Evolutionary conservation across 768 basidiomycete genomes (phyloP).

Genomic region (Xerocomus brunneocitrinus): DNA sequence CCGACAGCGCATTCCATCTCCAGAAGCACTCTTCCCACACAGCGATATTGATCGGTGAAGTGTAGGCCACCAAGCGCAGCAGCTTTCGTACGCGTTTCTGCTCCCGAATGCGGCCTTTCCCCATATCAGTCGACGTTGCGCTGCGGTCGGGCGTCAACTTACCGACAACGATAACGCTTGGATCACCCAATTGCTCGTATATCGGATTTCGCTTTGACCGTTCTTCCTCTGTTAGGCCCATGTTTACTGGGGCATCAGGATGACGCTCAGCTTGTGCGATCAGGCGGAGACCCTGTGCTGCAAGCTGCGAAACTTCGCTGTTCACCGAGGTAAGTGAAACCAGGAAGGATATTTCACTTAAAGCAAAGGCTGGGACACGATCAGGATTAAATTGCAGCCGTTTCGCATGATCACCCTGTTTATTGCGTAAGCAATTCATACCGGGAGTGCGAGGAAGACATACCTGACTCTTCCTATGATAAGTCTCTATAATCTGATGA

Average conservation of each 20-base stretch:
- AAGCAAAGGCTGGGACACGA: slow-evolving; percentile 58
- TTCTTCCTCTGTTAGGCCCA: slow-evolving; percentile 53
- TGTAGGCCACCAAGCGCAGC: slow-evolving; percentile 57
- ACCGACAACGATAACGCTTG: slow-evolving; percentile 66
- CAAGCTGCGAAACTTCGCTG: slow-evolving; percentile 58
- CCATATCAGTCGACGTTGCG: slow-evolving; percentile 3
- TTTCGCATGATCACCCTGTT: slow-evolving; percentile 41
- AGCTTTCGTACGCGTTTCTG: slow-evolving; percentile 78
- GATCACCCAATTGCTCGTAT: slow-evolving; percentile 78
- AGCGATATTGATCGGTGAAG: slow-evolving; percentile 64
- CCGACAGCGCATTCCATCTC: slow-evolving; percentile 65
- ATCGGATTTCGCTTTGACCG: slow-evolving; percentile 64
- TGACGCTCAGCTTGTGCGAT: slow-evolving; percentile 65
- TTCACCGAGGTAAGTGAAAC: slow-evolving; percentile 69
- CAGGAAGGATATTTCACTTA: slow-evolving; percentile 70
- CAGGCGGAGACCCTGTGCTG: slow-evolving; percentile 64
- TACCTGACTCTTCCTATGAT: slow-evolving; percentile 47
- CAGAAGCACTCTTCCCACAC: slow-evolving; percentile 83
- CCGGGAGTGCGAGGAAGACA: slow-evolving; percentile 8
- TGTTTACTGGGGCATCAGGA: slow-evolving; percentile 50
- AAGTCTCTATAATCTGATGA: slow-evolving; percentile 56
- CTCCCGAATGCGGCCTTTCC: slow-evolving; percentile 65
- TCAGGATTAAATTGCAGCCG: slow-evolving; percentile 46
- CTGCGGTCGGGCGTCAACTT: slow-evolving; percentile 20
- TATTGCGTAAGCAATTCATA: slow-evolving; percentile 4